Evolutionary conservation across 2,329 filamentous ascomycete genomes (phyloP), one percentile per base, ranked within the genome.

Genomic region (Botryosphaeria dothidea): DNA sequence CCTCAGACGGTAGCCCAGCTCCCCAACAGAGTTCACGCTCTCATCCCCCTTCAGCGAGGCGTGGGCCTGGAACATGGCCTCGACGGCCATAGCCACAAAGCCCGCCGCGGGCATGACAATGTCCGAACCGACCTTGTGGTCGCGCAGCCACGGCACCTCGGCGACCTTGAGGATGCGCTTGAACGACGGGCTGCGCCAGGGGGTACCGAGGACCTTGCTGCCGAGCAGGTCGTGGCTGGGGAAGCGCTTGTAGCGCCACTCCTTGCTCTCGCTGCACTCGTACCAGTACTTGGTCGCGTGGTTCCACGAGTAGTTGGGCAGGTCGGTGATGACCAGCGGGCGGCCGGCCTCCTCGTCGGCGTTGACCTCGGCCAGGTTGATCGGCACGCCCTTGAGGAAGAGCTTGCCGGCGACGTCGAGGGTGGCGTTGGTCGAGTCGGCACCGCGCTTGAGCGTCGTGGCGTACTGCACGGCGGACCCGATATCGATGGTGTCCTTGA

Each of bases 121-220:
- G 27, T 61, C 57, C 15, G 41, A 34, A 17, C 41, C 27, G 7
- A 61, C 23, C 21, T 71, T 71, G 66, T 86, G 82, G 49, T 83
- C 79, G 0, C 68, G 66, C 2, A 84, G 61, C 84, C 83, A 86
- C 0, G 80, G 77, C 0, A 78, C 65, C 29, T 83, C 75, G 0
- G 72, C 71, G 0, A 79, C 63, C 1, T 73, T 70, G 0, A 84
- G 67, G 2, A 81, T 51, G 48, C 81, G 81, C 1, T 80, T 70
- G 79, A 80, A 86, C 0, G 66, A 58, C 0, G 80, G 80, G 0
- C 15, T 29, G 23, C 73, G 34, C 11, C 69, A 66, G 7, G 70
- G 65, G 36, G 71, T 71, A 64, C 80, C 78, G 27, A 70, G 62
- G 27, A 72, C 63, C 2, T 73, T 73, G 1, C 48, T 41, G 4